These are phyloP conservation scores for Linnemannia schmuckeri DNA, from an alignment of 192 early-diverging fungal species.

Conservation along the genomic window DNA sequence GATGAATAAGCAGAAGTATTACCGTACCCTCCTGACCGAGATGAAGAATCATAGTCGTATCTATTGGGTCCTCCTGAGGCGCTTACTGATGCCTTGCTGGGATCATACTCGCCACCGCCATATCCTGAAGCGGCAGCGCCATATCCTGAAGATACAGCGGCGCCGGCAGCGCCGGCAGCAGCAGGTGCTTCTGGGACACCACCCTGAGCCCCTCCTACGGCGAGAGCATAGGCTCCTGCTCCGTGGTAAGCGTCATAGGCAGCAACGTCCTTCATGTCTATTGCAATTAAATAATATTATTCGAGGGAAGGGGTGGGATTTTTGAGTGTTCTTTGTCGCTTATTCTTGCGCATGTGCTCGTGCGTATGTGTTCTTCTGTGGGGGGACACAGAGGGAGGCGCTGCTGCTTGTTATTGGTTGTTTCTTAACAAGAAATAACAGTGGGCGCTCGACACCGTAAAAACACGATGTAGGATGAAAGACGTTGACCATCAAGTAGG, in stretches of 20 bases:
- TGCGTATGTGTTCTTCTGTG: neutral
- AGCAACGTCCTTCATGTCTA: constrained; percentile 14
- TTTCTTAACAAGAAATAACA: neutral
- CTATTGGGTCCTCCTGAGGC: neutral
- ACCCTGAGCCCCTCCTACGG: constrained; percentile 11
- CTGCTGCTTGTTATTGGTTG: neutral
- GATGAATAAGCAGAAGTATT: constrained; percentile 17
- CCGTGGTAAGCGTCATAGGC: constrained; percentile 56
- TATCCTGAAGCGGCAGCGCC: constrained; percentile 13
- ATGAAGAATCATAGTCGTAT: constrained; percentile 25
- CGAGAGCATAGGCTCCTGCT: constrained; percentile 39
- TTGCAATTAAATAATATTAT: neutral
- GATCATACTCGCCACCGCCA: constrained; percentile 20
- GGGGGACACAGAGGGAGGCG: neutral
- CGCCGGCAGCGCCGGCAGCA: constrained; percentile 13
- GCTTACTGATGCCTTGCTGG: constrained; percentile 6
- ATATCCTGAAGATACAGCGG: neutral
- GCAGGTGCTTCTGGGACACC: neutral
- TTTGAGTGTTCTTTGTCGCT: neutral
- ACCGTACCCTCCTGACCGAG: constrained; percentile 18
- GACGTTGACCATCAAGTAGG: neutral
- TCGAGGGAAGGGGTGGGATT: neutral
- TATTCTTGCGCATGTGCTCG: neutral
- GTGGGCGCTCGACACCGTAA: neutral
- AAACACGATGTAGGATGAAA: neutral